Evolutionary conservation across 1,284 basidiomycete species (phyloP).

Genomic region (Schizopora paradoxa): DNA sequence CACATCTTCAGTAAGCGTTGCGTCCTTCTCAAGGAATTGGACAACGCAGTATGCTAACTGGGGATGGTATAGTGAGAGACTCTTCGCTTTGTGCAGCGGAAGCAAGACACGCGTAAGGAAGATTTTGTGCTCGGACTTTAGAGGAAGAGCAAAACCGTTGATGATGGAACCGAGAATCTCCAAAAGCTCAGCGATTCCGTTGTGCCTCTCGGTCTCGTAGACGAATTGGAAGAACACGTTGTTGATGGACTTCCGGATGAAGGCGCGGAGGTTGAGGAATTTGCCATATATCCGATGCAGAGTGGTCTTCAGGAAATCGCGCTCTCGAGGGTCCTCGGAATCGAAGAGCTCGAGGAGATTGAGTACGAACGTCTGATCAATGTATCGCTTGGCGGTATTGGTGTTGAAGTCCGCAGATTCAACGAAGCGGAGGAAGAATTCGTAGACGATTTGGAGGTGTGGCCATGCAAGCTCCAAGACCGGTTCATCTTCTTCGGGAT

Average conservation of each 20-base stretch:
- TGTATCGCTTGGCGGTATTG: conserved; percentile 95
- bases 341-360: conserved; percentile 98
- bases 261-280: conserved; percentile 97
- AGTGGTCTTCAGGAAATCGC: conserved; percentile 99
- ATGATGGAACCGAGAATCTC: conserved; percentile 99
- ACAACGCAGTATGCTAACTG: conserved; percentile 99
- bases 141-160: conserved; percentile 96
- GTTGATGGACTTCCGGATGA: conserved; percentile 98
- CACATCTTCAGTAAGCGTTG: conserved; percentile 90
- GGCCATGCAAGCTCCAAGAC: conserved; percentile 99
- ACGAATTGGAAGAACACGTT: conserved; percentile 99
- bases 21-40: conserved; percentile 98
- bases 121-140: conserved; percentile 99
- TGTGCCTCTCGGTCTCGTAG: conserved; percentile 98
- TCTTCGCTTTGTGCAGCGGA: conserved; percentile 97
- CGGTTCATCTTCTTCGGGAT: conserved; percentile 99
- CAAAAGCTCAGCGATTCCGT: conserved; percentile 96
- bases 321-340: conserved; percentile 97
- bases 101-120: conserved; percentile 96
- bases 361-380: conserved; percentile 95
- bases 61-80: conserved; percentile 94
- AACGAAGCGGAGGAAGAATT: conserved; percentile 99
- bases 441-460: conserved; percentile 98
- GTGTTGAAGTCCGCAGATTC: conserved; percentile 99
- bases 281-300: conserved; percentile 99